Evolutionary conservation across 805 yeast species (phyloP).

Genomic region (Cyberlindnera sargentensis): DNA sequence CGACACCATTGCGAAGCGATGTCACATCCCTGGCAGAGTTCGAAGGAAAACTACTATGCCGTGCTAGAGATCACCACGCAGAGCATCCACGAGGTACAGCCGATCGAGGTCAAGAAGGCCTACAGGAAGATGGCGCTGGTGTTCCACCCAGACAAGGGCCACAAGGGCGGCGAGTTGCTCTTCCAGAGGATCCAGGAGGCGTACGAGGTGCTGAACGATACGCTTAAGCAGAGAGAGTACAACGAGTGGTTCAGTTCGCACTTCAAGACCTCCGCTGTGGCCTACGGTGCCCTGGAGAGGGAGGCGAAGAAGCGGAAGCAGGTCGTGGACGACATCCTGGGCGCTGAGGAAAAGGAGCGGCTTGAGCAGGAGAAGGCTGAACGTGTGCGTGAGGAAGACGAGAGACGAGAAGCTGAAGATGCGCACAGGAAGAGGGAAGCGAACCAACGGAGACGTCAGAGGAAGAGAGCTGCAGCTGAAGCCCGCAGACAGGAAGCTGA

Average conservation of each 20-base stretch:
- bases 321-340: neutral
- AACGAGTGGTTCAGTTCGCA: slow-evolving; percentile 14
- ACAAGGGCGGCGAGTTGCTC: slow-evolving; percentile 10
- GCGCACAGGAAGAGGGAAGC: neutral
- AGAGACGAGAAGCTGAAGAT: neutral
- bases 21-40: neutral
- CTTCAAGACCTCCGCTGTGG: slow-evolving; percentile 7
- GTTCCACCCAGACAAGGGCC: slow-evolving; percentile 76
- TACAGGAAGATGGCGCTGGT: slow-evolving; percentile 62
- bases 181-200: slow-evolving; percentile 16
- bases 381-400: neutral
- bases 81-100: slow-evolving; percentile 29
- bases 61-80: slow-evolving; percentile 48
- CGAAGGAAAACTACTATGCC: slow-evolving; percentile 43
- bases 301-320: slow-evolving; percentile 1
- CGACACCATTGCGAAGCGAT: neutral
- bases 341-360: neutral
- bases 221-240: neutral
- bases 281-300: slow-evolving; percentile 3
- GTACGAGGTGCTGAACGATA: slow-evolving; percentile 10
- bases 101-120: slow-evolving; percentile 59
- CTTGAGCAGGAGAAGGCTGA: slow-evolving; percentile 1
- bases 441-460: slow-evolving; percentile 1
- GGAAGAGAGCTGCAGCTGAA: neutral
- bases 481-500: slow-evolving; percentile 1